Conservation (phyloP, 495 filamentous ascomycete genomes). For the Trichoderma orchidacearum region DNA sequence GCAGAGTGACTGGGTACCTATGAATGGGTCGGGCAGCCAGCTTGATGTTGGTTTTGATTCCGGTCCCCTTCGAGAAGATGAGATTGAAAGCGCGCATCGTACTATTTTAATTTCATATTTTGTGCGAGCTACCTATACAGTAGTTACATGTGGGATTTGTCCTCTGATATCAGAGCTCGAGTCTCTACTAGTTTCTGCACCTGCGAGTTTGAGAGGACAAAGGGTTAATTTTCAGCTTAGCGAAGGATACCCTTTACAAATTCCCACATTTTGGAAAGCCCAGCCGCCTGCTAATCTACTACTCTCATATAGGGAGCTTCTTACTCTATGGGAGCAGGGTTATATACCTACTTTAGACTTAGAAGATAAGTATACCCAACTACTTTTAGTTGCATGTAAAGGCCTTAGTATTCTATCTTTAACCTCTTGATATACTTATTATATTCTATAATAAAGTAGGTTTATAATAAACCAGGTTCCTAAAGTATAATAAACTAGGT, state of each 20-base stretch:
- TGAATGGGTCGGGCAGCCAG: not conserved
- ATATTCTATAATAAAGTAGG: no score
- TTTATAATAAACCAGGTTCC: no score
- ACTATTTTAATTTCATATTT: not conserved
- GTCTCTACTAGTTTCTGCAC: not conserved
- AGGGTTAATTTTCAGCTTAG: not conserved
- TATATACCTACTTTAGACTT: not conserved
- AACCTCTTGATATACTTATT: no score
- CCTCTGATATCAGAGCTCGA: not conserved
- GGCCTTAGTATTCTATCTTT: not conserved
- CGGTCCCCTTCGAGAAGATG: not conserved
- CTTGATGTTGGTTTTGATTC: not conserved
- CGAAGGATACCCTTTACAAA: not conserved
- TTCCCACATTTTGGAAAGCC: not conserved
- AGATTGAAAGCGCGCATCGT: not conserved
- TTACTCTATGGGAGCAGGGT: not conserved
- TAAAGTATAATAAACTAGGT: no score
- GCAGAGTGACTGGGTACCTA: not conserved
- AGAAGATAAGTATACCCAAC: not conserved
- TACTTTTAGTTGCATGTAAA: not conserved
- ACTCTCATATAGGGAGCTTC: not conserved
- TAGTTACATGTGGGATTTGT: not conserved
- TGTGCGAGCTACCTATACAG: not conserved
- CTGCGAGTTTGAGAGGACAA: not conserved
- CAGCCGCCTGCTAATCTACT: not conserved